A percentile compares a stretch with the other conserved stretches of the same genome.
These are phyloP conservation scores for Quercus cerris DNA, from an alignment of 306 rosid species.

Conservation along the genomic window DNA sequence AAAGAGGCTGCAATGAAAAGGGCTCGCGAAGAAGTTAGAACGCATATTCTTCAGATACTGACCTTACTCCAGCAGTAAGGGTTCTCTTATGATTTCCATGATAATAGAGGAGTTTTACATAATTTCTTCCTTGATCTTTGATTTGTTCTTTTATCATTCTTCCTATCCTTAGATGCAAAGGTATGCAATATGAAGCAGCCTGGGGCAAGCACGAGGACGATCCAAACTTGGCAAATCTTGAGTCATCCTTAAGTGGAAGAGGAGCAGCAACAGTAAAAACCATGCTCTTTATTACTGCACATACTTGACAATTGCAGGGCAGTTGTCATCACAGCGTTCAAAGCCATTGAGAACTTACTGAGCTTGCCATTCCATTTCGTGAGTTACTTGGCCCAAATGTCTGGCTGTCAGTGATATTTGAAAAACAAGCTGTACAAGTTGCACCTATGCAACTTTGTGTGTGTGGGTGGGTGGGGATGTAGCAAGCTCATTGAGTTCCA, in stretches of 20 bases:
- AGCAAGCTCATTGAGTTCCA: neutral
- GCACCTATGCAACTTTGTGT: no score
- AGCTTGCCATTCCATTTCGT: neutral
- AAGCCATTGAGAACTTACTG: neutral
- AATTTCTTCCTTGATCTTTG: constrained; percentile 5
- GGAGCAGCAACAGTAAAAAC: neutral
- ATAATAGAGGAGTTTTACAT: neutral
- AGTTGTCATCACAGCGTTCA: neutral
- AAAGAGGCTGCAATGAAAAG: constrained; percentile 47
- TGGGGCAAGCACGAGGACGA: constrained; percentile 62
- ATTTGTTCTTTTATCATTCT: neutral
- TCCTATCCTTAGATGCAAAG: constrained; percentile 55
- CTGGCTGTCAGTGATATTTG: neutral
- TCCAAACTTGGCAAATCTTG: no score
- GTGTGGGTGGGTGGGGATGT: neutral
- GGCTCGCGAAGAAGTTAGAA: constrained; percentile 30
- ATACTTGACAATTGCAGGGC: neutral
- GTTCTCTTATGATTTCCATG: constrained; percentile 8
- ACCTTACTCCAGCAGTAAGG: constrained; percentile 69
- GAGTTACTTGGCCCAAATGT: no score
- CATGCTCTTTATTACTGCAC: neutral
- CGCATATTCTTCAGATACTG: constrained; percentile 45
- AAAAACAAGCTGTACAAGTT: neutral
- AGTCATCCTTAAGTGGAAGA: constrained; percentile 16
- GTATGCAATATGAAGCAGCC: constrained; percentile 54